Conservation (phyloP, 2,329 filamentous ascomycete genomes). For the Sporothrix brasiliensis region DNA sequence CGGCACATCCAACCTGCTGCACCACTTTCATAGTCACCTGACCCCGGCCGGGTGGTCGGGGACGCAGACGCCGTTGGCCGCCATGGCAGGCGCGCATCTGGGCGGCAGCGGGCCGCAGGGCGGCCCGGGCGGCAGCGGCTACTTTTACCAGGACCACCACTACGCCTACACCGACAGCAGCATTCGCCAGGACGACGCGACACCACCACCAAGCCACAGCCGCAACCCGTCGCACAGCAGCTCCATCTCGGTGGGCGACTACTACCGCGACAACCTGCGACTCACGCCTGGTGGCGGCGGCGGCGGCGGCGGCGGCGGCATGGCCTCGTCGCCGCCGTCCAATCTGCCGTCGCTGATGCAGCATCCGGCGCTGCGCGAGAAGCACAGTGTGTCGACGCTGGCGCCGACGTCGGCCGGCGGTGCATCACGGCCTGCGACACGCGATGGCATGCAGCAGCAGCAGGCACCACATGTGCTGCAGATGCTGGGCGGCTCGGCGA, state of each 20-base stretch:
- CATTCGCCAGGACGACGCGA: background rate
- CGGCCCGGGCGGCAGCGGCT: conserved; percentile 30
- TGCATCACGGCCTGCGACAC: conserved; percentile 59
- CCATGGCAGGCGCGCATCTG: conserved; percentile 72
- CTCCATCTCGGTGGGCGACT: conserved; percentile 40
- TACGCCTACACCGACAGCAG: background rate
- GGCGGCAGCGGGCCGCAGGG: conserved; percentile 53
- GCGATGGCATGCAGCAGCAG: conserved; percentile 49
- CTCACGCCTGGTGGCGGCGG: conserved; percentile 5
- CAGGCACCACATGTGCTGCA: conserved; percentile 36
- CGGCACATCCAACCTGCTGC: conserved; percentile 72
- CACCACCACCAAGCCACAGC: conserved; percentile 36
- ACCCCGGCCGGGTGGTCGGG: conserved; percentile 68
- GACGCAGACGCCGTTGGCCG: conserved; percentile 76
- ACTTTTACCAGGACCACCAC: conserved; percentile 28
- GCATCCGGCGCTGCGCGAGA: conserved; percentile 53
- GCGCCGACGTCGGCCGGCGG: conserved; percentile 54
- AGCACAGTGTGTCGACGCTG: conserved; percentile 65
- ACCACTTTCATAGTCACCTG: conserved; percentile 78
- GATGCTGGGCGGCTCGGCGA: conserved; percentile 43
- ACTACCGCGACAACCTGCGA: conserved; percentile 34
- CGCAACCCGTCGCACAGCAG: conserved; percentile 41
- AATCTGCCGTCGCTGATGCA: conserved; percentile 26
- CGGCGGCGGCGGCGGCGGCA: conserved; percentile 9
- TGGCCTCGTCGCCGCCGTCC: conserved; percentile 18